Evolutionary conservation across 2,329 filamentous ascomycete genomes (phyloP), one percentile per base, ranked within the genome.

Genomic region (Sporothrix luriei): DNA sequence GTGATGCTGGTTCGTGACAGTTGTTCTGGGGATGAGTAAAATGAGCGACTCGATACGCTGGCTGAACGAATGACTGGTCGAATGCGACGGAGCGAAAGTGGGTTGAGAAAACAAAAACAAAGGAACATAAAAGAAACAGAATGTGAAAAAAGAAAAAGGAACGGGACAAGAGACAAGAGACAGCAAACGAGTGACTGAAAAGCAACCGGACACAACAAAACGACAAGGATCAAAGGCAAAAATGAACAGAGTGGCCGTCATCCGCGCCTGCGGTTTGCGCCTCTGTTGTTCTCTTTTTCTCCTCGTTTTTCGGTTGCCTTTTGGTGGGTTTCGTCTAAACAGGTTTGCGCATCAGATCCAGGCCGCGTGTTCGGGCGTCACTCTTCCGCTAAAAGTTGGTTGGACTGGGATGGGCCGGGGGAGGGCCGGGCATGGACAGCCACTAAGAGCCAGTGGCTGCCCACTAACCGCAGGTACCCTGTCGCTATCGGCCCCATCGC

Each of bases 321-420:
- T 64, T 26, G 9, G 40, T 11, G 24, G 40, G 43, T 64, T 49
- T 62, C 59, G 59, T 62, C 59, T 48, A 62, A 62, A 62, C 59
- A 62, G 59, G 59, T 48, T 62, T 62, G 48, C 29, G 59, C 59
- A 40, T 40, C 21, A 21, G 40, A 29, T n/a, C 19, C 26, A 33
- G 61, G 61, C 61, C 61, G 61, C 61, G 61, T 64, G 61, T 64
- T 48, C 43, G 61, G 61, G 43, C 61, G 61, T 49, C 26, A 40
- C 49, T 16, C 16, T 19, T 43, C 61, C 61, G 61, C 61, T 64
- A 49, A 64, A 33, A 49, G 61, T 48, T 49, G 61, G 57, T 13
- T 62, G 33, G 55, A 43, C 55, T 64, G 43, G 59, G 40, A 64
- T 64, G 43, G 13, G 61, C 43, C 43, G 24, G 43, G 26, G 24